Percentiles rank a stretch among this genome's conserved stretches.
Conservation (phyloP, 305 asterid species). For the Fraxinus latifolia region DNA sequence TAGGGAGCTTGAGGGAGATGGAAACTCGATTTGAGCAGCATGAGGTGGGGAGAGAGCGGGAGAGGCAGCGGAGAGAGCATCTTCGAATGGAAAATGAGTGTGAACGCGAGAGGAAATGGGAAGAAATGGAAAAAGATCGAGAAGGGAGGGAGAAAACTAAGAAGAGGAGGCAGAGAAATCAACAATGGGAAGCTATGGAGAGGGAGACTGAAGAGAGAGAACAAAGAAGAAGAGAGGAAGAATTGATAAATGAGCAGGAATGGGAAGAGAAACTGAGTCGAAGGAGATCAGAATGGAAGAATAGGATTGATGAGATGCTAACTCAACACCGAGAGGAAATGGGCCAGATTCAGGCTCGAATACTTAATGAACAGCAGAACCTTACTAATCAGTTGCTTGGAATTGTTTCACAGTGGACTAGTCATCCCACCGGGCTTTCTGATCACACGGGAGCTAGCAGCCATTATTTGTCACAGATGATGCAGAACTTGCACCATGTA, state of each 20-base stretch:
- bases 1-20: conserved; percentile 63
- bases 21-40: conserved; percentile 69
- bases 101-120: conserved; percentile 58
- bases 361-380: conserved; percentile 82
- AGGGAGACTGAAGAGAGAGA: conserved; percentile 69
- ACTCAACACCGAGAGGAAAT: conserved; percentile 76
- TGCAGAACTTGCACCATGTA: conserved; percentile 82
- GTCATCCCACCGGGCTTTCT: conserved; percentile 63
- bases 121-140: conserved; percentile 58
- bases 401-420: conserved; percentile 80
- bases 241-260: conserved; percentile 54
- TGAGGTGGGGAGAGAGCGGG: conserved; percentile 62
- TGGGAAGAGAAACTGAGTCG: conserved; percentile 69
- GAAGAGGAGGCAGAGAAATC: conserved; percentile 59
- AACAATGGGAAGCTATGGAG: conserved; percentile 76
- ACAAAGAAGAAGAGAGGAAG: conserved; percentile 63
- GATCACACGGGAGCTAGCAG: conserved; percentile 73
- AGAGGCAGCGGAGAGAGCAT: conserved; percentile 66
- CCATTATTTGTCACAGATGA: conserved; percentile 90
- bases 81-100: conserved; percentile 52
- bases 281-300: conserved; percentile 83
- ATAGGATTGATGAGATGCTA: conserved; percentile 68
- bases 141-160: conserved; percentile 45
- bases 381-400: conserved; percentile 78
- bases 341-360: conserved; percentile 76